These are phyloP conservation scores for Cordyceps javanica DNA, from an alignment of 2,329 filamentous ascomycete species.

Conservation along the genomic window DNA sequence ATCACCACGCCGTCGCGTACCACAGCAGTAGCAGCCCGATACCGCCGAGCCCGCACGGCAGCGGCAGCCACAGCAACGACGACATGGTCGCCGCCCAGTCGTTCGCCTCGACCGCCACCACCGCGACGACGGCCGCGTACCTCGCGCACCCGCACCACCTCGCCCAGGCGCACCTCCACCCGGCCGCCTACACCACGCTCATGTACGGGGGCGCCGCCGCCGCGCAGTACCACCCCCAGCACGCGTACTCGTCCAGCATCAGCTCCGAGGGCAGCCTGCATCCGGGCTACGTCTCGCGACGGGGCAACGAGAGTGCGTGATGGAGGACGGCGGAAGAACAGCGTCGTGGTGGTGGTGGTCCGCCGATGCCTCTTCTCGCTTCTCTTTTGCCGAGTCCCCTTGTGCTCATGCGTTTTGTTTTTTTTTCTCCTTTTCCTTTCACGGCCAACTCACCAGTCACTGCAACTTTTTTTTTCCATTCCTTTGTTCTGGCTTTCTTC, in stretches of 20 bases:
- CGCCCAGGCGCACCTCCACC: constrained; percentile 2
- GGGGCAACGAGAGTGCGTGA: constrained; percentile 19
- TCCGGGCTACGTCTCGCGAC: constrained; percentile 23
- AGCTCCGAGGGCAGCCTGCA: constrained; percentile 40
- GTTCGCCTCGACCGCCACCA: neutral
- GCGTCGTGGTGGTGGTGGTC: too few relatives aligned
- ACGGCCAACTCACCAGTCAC: constrained; percentile 3
- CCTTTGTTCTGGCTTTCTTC: neutral
- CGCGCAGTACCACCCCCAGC: constrained; percentile 30
- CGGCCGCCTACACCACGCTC: neutral
- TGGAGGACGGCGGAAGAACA: constrained; percentile 35
- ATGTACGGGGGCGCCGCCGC: neutral
- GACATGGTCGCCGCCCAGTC: neutral
- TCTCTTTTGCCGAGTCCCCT: neutral
- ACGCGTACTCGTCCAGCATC: constrained; percentile 50
- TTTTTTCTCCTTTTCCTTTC: neutral
- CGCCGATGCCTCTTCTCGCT: too few relatives aligned
- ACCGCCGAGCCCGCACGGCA: neutral
- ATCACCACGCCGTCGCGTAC: neutral
- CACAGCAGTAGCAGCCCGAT: neutral
- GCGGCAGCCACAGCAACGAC: neutral
- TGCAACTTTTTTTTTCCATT: neutral
- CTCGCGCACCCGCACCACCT: constrained; percentile 2
- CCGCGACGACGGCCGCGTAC: neutral
- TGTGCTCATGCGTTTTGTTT: neutral